Evolutionary conservation across 441 rosid genomes (phyloP), one percentile per base, ranked within the genome.

Genomic region (Heliophila coronopifolia): DNA sequence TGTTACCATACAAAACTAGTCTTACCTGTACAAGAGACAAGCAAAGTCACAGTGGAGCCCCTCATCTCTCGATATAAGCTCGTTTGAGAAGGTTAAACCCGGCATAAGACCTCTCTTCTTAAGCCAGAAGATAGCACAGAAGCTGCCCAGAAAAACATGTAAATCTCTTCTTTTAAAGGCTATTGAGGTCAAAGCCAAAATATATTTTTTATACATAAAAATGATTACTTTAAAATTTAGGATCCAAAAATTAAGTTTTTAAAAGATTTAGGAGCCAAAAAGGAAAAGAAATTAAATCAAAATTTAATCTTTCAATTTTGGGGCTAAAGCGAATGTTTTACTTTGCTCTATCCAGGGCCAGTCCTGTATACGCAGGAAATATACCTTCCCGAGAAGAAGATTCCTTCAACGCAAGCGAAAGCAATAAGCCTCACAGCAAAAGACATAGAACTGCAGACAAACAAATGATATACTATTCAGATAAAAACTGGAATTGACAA

Each of bases 21-120:
- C 3, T 36, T 26, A 83, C 97, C 84, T 76, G 70, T 86, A 86
- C 44, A 90, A 58, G 66, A 84, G 83, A 68, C 98, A 90, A 70
- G 98, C 96, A 50, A 90, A 90, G 72, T 90, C 96, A 67, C 96
- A 90, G 56, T 84, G 96, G 19, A 90, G 81, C 1, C 98, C 97
- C 68, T 86, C 94, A 1, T 86, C 97, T 74, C 94, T 78, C 37
- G 96, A 84, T 63, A 90, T 84, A 63, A 86, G 86, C 72, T 90
- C 96, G 45, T 90, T 90, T 18, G 94, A 90, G 65, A 86, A 90
- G 28, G 90, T 86, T 67, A 90, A 72, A 57, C 94, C 98, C 6
- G 98, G 92, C 98, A 90, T 86, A 52, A 86, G 63, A 67, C 96
- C 94, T 66, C 97, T 78, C 83, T 86, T 90, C 68, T 90, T 86